Evolutionary conservation across 2,329 filamentous ascomycete species (phyloP).

Genomic region (Sporothrix globosa): DNA sequence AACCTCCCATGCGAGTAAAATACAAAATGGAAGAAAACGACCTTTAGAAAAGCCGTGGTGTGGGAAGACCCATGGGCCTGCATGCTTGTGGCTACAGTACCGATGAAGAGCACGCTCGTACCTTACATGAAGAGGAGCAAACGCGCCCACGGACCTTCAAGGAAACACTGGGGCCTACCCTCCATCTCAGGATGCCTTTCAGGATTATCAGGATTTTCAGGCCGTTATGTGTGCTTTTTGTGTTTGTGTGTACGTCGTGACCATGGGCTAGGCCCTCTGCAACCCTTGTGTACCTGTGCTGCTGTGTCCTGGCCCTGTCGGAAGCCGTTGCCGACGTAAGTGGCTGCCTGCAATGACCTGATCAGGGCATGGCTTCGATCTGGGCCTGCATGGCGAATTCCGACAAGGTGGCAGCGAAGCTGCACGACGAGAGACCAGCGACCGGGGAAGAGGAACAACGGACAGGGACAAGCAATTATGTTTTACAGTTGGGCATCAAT

Average conservation of each 20-base stretch:
- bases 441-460: background rate
- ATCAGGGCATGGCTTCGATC: slow-evolving; percentile 21
- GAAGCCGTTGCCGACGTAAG: slow-evolving; percentile 23
- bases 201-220: background rate
- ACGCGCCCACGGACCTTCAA: slow-evolving; percentile 6
- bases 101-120: slow-evolving; percentile 12
- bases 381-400: slow-evolving; percentile 15
- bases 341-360: slow-evolving; percentile 24
- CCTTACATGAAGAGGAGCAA: slow-evolving; percentile 23
- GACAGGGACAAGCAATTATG: background rate
- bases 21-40: background rate
- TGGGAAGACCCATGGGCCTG: background rate
- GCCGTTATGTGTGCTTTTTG: background rate
- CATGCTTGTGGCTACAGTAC: slow-evolving; percentile 18
- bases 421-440: background rate
- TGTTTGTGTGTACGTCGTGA: background rate
- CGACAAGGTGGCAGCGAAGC: slow-evolving; percentile 15
- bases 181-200: background rate
- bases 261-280: background rate
- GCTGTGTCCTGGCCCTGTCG: background rate
- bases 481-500: background rate
- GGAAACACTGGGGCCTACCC: background rate
- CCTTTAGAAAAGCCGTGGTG: no score
- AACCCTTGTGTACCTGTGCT: background rate
- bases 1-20: background rate